Percentiles rank a stretch among this genome's conserved stretches.
Conservation (phyloP, 2,329 filamentous ascomycete genomes). For the Fusarium torulosum region DNA sequence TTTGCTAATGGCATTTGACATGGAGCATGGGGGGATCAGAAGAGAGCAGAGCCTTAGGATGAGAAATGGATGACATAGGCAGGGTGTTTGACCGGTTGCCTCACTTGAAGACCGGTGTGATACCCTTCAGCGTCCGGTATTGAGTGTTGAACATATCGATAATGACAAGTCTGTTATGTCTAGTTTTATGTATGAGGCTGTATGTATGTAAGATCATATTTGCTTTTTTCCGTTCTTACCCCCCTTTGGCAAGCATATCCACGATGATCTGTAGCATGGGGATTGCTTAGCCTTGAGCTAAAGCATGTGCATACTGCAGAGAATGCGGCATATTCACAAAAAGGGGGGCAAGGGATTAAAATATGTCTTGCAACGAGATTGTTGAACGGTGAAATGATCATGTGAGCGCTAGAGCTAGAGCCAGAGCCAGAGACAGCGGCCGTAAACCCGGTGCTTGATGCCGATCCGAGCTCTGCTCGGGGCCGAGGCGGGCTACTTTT, state of each 20-base stretch:
- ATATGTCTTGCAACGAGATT: conserved; percentile 15
- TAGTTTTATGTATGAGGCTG: neutral
- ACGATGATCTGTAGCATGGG: conserved; percentile 10
- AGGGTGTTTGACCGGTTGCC: conserved; percentile 14
- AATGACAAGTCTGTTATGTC: no score
- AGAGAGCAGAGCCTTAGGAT: neutral
- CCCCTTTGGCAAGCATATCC: neutral
- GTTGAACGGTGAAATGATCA: conserved; percentile 21
- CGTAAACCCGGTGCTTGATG: neutral
- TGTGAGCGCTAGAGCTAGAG: conserved; percentile 15
- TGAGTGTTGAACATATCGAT: neutral
- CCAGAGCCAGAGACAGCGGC: neutral
- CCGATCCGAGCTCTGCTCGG: conserved; percentile 18
- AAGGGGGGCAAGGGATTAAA: neutral
- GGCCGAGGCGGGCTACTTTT: conserved; percentile 10
- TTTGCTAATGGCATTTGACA: conserved; percentile 2
- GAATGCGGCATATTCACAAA: conserved; percentile 6
- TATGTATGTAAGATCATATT: neutral
- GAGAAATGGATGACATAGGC: neutral
- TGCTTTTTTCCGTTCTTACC: conserved; percentile 4
- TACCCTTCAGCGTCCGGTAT: neutral
- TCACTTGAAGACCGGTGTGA: conserved; percentile 25
- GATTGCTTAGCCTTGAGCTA: neutral
- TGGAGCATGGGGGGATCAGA: no score
- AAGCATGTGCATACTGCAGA: neutral